Base-by-base conservation (phyloP, 148 eudicot species). In the Dysphania ambrosioides region DNA sequence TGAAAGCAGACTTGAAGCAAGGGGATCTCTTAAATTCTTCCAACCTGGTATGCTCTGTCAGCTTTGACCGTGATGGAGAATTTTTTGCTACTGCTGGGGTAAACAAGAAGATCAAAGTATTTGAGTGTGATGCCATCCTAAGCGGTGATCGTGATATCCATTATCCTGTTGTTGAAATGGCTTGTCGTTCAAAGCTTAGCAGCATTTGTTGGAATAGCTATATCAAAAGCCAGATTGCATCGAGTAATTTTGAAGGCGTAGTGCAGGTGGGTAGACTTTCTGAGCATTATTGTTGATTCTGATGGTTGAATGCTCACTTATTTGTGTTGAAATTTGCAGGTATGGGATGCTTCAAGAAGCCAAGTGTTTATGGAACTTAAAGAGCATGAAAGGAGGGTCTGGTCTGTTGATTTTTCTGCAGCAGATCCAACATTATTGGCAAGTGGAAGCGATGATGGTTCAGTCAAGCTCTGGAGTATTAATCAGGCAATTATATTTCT, bases 401-500 rank as follows among this genome's bases (percentile, higher is more conserved):
- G 99, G 99, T 95, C 97, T 23, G 87, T 95, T 35, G 97, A 95
- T 75, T 95, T 79, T 74, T 95, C 99, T 26, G 79, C 83, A 66
- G 97, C 92, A 56, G 97, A 95, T 80, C 99, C 99, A 42, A 95
- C 97, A 19, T 67, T 95, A 86, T 80, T 95, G 83, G 97, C 97
- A 59, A 95, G 99, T 79, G 99, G 99, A 72, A 92, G 99, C 68
- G 99, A 95, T 63, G 99, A 95, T 66, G 97, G 99, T 74, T 92
- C 92, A 36, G 97, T 95, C 36, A 95, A 95, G 90, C 99, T 95
- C 78, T 95, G 99, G 99, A 92, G 90, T 87, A 90, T 90, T 89
- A 95, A 95, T 92, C 99, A 95, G 99, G 99, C 96, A 95, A 90
- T 92, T 92, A 80, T 92, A 87, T 78, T 90, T 86, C 88, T 84